These are phyloP conservation scores for Neonectria ditissima DNA, from an alignment of 2,329 filamentous ascomycete genomes.

Conservation along the genomic window DNA sequence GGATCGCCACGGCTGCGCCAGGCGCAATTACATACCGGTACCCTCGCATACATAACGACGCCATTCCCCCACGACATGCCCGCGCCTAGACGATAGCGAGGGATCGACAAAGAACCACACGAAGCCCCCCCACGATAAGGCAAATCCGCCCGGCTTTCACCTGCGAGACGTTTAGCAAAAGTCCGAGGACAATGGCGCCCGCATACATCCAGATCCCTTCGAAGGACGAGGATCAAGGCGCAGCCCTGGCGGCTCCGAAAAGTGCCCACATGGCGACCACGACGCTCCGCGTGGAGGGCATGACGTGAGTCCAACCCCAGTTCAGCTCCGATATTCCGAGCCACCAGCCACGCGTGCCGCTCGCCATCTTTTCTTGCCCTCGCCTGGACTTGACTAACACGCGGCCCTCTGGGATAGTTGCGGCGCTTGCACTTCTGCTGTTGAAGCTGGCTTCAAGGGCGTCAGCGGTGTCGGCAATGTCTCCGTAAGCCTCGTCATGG, in stretches of 20 bases:
- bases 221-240: conserved; percentile 49
- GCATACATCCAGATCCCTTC: conserved; percentile 61
- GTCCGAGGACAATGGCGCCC: conserved; percentile 60
- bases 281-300: conserved; percentile 90
- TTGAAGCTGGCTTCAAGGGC: conserved; percentile 89
- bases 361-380: conserved; percentile 15
- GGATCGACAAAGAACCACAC: conserved; percentile 34
- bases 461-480: conserved; percentile 86
- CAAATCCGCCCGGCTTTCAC: conserved; percentile 7
- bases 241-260: conserved; percentile 38
- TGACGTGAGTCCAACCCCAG: conserved; percentile 68
- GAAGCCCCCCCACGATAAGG: conserved; percentile 9
- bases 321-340: conserved; percentile 35
- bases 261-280: conserved; percentile 85
- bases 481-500: conserved; percentile 93
- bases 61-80: conserved; percentile 34
- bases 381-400: conserved; percentile 46
- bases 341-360: conserved; percentile 13
- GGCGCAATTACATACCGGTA: background rate
- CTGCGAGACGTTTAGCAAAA: conserved; percentile 4
- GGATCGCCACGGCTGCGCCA: conserved; percentile 5
- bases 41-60: conserved; percentile 15
- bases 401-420: conserved; percentile 70
- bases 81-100: conserved; percentile 35
- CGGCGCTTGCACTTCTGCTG: conserved; percentile 94